Base-by-base conservation (phyloP, 2,329 filamentous ascomycete species). In the Coniochaeta pulveracea region DNA sequence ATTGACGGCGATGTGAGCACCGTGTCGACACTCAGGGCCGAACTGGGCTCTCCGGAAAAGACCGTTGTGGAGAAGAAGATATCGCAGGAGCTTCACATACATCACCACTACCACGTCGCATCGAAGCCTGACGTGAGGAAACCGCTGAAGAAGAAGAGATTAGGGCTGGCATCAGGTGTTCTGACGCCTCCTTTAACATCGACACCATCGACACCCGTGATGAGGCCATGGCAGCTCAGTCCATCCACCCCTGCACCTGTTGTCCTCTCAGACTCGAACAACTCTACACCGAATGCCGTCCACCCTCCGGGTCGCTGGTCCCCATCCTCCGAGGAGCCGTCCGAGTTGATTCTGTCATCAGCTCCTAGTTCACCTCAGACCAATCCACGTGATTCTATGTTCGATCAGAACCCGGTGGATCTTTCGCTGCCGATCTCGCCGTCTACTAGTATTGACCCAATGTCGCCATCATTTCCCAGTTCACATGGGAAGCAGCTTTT, bases 31-130 rank as follows among this genome's bases (percentile, higher is more conserved):
- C 58, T 95, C 33, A 69, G 76, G 37, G 74, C 83, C 26, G 88
- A 95, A 53, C 66, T 93, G 16, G 72, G 70, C 24, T 56, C 63
- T 14, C 61, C 63, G 32, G 58, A 66, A 19, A n/a, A n/a, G n/a
- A 42, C 36, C 40, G 12, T 12, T 50, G 33, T 49, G 51, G 34
- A 36, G 41, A 34, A 39, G 30, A 39, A 29, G 43, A 35, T 70
- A 3, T 79, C 80, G 1, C 80, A 84, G 47, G 84, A 91, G 47
- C 61, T 95, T 10, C 89, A 95, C 47, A 83, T 96, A 28, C 89
- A 96, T 49, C 88, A 96, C 47, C 89, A 96, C 51, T 94, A 94
- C 50, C 86, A 95, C 44, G 72, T 79, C 9, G 61, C 76, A 2
- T 59, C 69, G 34, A 78, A 76, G 51, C 63, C 69, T 14, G 76